Evolutionary conservation across 1,139 yeast genomes (phyloP).

Genomic region (Wickerhamomyces sp.): DNA sequence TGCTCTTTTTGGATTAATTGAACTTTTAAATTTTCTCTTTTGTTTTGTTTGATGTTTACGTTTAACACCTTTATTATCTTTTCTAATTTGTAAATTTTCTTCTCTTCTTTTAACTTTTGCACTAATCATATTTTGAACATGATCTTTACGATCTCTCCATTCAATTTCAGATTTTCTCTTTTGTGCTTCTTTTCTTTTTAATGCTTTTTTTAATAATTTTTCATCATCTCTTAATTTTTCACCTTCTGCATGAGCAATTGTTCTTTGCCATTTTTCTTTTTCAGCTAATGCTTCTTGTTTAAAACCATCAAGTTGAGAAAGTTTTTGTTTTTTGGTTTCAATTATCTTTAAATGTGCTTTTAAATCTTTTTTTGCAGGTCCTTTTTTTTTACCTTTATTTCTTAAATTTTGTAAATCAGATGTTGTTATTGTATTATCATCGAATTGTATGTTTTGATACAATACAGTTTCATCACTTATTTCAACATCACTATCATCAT

Average conservation of each 20-base stretch:
- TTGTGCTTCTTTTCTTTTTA: conserved; percentile 74
- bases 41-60: conserved; percentile 64
- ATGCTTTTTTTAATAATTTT: conserved; percentile 74
- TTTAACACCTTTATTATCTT: conserved; percentile 72
- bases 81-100: conserved; percentile 78
- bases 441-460: conserved; percentile 78
- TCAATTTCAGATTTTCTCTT: conserved; percentile 79
- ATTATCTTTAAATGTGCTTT: conserved; percentile 75
- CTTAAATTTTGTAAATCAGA: conserved; percentile 66
- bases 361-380: conserved; percentile 81
- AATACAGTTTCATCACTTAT: conserved; percentile 39
- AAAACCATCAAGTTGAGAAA: conserved; percentile 57
- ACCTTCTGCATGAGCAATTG: conserved; percentile 86
- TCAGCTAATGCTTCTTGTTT: conserved; percentile 57
- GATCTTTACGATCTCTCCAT: conserved; percentile 82
- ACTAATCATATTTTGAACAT: conserved; percentile 68
- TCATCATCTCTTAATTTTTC: conserved; percentile 86
- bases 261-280: conserved; percentile 80
- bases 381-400: conserved; percentile 55
- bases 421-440: conserved; percentile 78
- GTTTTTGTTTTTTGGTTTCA: conserved; percentile 66
- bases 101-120: conserved; percentile 82
- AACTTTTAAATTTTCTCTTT: conserved; percentile 58
- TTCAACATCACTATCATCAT: conserved; percentile 27
- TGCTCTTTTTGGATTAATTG: conserved; percentile 34